Base-by-base conservation (phyloP, 441 rosid species). In the Erysimum cheiri region DNA sequence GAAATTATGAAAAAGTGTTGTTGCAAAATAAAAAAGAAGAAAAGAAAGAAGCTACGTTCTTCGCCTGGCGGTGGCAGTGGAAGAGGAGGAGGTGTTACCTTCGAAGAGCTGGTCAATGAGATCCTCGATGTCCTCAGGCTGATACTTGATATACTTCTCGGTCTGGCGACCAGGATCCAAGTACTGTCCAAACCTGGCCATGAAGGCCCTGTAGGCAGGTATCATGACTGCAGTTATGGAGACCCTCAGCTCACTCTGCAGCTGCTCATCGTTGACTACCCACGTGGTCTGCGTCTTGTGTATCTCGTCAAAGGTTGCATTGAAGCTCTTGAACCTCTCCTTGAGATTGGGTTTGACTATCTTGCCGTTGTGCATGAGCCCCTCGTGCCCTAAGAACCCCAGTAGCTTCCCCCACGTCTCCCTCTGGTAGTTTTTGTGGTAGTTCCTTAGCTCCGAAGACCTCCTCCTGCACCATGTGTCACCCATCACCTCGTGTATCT, bases 191-290 rank as follows among this genome's bases (percentile, higher is more conserved):
- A 88, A 90, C 80, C 98, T 83, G 14, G 90, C 98, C 75, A 90
- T 37, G 62, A 94, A 94, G 5, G 97, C 87, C 60, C 99, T 69
- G 60, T 95, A 95, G 0, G 99, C 99, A 0, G 98, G 98, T 31
- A 84, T 88, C 32, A 95, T 81, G 32, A 95, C 84, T 0, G 93
- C 88, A 0, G 90, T 73, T 69, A 94, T 85, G 0, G 98, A 92
- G n/a, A 92, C 89, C 76, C 99, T 77, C 11, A 94, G 88, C 85
- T 94, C 99, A 1, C 96, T 88, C 56, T 94, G 97, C 52, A 94
- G 83, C 81, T 92, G 97, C 82, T 88, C 92, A 61, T 94, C 99
- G 9, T 81, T 84, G 64, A 94, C 92, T 39, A 92, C 88, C 99
- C 99, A 94, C 0, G 84, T 41, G 74, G 90, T 86, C 68, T 94